phyloP scores from a whole-genome alignment of 2,329 filamentous ascomycete genomes.

The Alternaria brassicae region DNA sequence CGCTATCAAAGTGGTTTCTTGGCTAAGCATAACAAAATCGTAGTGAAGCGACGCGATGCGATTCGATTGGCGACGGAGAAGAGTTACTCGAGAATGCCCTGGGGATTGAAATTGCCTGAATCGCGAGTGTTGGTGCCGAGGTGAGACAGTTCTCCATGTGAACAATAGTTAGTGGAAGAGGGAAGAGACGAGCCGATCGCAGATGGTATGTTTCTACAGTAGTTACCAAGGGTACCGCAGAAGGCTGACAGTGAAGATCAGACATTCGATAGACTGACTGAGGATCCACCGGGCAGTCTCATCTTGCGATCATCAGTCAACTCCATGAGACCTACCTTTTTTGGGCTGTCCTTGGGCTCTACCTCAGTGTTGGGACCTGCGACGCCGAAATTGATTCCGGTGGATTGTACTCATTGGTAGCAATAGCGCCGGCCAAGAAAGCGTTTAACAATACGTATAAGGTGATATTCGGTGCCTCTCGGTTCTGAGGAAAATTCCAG shows the following conservation, averaged over 20 bases:
- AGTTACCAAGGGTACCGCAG: not conserved
- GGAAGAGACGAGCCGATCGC: not conserved
- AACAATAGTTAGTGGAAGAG: not conserved
- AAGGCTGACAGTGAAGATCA: not conserved
- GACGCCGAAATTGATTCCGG: not conserved
- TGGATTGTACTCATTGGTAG: not conserved
- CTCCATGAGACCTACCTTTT: not conserved
- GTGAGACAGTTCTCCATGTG: not conserved
- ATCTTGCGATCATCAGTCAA: not conserved
- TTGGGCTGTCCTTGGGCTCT: not conserved
- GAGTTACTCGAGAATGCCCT: not conserved
- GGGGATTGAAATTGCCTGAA: not conserved
- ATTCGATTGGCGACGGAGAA: not conserved
- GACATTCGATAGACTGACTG: not conserved
- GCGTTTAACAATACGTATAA: not conserved
- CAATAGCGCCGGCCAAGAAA: not conserved
- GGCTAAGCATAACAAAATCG: not conserved
- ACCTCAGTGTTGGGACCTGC: not conserved
- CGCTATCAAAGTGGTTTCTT: not conserved
- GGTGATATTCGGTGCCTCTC: not conserved
- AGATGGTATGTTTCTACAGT: not conserved
- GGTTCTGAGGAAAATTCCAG: not conserved
- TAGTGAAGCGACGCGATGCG: not conserved
- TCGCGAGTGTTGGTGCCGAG: not conserved
- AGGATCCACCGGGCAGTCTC: not conserved